Conservation (phyloP, 371 early-diverging fungal genomes). For the Nematocida homosporus region DNA sequence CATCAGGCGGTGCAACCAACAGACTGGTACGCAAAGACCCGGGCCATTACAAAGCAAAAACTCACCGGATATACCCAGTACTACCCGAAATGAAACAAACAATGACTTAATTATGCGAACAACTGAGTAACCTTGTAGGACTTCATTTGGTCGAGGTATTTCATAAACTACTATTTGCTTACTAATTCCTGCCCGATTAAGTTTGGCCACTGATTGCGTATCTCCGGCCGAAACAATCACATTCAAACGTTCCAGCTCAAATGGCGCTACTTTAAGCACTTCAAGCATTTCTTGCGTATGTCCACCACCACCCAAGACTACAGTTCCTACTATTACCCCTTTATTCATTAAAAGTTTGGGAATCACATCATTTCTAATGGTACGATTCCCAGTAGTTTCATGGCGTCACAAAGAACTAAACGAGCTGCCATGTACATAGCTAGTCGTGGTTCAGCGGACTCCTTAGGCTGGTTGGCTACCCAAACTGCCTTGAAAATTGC, state of each 20-base stretch:
- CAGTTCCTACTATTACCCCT: not conserved
- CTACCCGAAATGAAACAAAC: not conserved
- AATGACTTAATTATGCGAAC: constrained; percentile 22
- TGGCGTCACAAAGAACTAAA: constrained; percentile 74
- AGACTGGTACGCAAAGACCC: constrained; percentile 34
- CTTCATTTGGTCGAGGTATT: constrained; percentile 35
- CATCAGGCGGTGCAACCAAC: not conserved
- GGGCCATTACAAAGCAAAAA: constrained; percentile 51
- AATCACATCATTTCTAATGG: constrained; percentile 80
- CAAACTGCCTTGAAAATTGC: constrained; percentile 75
- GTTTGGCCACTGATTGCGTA: not conserved
- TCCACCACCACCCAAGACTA: constrained; percentile 54
- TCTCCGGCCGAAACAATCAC: constrained; percentile 15
- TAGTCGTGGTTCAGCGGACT: constrained; percentile 76
- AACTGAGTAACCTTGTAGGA: constrained; percentile 26
- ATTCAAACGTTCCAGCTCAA: not conserved
- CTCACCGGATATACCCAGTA: not conserved
- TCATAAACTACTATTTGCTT: not conserved
- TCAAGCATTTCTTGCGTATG: constrained; percentile 50
- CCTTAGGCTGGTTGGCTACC: constrained; percentile 73
- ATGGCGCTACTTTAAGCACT: constrained; percentile 23
- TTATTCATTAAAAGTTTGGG: not conserved
- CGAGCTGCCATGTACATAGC: constrained; percentile 74
- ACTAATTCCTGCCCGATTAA: not conserved
- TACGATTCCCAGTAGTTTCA: constrained; percentile 72